A percentile compares a stretch with the other conserved stretches of the same genome.
phyloP scores from a whole-genome alignment of 768 basidiomycete species.

The Kwoniella europaea region DNA sequence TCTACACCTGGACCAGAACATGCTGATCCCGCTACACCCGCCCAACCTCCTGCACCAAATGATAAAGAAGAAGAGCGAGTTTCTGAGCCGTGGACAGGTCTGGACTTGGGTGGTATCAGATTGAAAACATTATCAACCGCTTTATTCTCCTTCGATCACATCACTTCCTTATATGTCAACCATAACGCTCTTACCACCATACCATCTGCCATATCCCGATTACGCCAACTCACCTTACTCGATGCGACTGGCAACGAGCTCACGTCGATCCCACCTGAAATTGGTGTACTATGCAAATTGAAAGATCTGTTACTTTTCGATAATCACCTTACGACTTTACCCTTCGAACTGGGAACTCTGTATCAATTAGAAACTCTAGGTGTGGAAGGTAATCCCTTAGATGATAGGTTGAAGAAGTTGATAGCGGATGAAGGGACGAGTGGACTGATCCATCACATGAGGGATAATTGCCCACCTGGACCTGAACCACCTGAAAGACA shows the following conservation, averaged over 20 bases:
- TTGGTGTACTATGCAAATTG: constrained; percentile 86
- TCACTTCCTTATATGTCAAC: constrained; percentile 92
- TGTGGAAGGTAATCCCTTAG: constrained; percentile 95
- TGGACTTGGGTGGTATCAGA: constrained; percentile 95
- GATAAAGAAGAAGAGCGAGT: constrained; percentile 68
- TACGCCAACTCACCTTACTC: constrained; percentile 83
- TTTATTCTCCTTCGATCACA: constrained; percentile 83
- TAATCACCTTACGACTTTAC: constrained; percentile 84
- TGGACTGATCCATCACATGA: constrained; percentile 84
- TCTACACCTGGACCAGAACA: constrained; percentile 72
- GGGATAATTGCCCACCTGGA: constrained; percentile 87
- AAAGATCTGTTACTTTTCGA: constrained; percentile 95
- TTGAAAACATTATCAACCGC: constrained; percentile 87
- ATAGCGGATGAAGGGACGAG: constrained; percentile 94
- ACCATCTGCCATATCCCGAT: constrained; percentile 79
- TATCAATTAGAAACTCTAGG: constrained; percentile 92
- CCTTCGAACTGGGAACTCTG: constrained; percentile 82
- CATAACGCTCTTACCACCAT: constrained; percentile 82
- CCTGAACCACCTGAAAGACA: constrained; percentile 76
- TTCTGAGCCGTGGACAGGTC: constrained; percentile 70
- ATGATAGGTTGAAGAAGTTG: constrained; percentile 73
- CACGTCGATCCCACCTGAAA: constrained; percentile 74
- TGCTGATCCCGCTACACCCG: constrained; percentile 72
- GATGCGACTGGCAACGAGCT: constrained; percentile 91
- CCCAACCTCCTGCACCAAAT: constrained; percentile 62